These are phyloP conservation scores for Solanum tarapatanum DNA, from an alignment of 257 asterid genomes.

Conservation along the genomic window DNA sequence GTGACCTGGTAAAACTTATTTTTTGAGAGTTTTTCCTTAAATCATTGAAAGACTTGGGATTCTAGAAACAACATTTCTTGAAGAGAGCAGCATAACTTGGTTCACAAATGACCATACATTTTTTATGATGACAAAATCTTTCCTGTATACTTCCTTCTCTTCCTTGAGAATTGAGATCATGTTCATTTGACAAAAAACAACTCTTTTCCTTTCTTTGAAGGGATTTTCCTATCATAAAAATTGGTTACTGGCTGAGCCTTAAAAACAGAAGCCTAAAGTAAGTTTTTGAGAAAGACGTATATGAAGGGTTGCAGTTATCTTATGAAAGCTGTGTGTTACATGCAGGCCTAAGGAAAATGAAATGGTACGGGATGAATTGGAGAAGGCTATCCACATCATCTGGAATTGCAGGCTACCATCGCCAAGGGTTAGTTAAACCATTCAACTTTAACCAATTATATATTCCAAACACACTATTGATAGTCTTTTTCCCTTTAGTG, in stretches of 20 bases:
- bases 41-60: neutral
- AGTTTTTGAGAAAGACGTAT: neutral
- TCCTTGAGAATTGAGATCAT: neutral
- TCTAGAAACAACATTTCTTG: neutral
- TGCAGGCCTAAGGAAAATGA: constrained; percentile 82
- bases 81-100: neutral
- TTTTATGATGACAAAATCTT: neutral
- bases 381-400: constrained; percentile 75
- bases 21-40: neutral
- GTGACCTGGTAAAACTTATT: neutral
- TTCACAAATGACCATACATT: neutral
- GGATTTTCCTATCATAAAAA: neutral
- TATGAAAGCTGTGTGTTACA: neutral
- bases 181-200: neutral
- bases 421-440: constrained; percentile 54
- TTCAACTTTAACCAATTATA: neutral
- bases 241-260: neutral
- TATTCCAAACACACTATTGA: constrained; percentile 11
- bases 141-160: neutral
- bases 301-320: neutral
- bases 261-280: neutral
- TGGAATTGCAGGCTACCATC: constrained; percentile 95
- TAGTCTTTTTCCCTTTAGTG: constrained; percentile 34
- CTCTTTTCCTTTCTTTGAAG: neutral
- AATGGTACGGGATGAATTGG: constrained; percentile 51